phyloP scores from a whole-genome alignment of 371 early-diverging fungal genomes.

The Lichtheimia corymbifera region DNA sequence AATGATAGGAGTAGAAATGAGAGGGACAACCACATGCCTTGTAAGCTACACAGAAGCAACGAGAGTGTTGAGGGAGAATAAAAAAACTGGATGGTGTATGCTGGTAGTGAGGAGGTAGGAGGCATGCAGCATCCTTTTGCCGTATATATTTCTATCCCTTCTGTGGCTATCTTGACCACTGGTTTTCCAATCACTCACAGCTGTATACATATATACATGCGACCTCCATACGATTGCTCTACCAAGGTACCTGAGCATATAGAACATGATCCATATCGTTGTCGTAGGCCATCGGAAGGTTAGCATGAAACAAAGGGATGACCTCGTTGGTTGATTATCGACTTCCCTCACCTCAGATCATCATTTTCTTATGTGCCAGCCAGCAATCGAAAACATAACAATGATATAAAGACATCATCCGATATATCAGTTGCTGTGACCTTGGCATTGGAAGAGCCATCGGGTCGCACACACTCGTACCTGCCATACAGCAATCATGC shows the following conservation, averaged over 20 bases:
- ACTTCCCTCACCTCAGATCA: not conserved
- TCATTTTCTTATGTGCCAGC: not conserved
- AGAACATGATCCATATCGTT: constrained; percentile 12
- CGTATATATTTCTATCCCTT: no score
- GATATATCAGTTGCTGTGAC: constrained; percentile 15
- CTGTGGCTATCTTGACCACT: no score
- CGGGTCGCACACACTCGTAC: constrained; percentile 27
- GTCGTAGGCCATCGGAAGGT: constrained; percentile 13
- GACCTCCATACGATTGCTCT: constrained; percentile 3
- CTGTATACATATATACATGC: constrained; percentile 1
- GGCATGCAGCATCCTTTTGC: no score
- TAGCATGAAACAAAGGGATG: not conserved
- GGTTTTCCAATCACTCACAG: no score
- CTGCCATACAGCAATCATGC: constrained; percentile 38
- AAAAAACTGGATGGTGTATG: no score
- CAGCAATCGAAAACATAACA: not conserved
- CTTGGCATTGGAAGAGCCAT: constrained; percentile 9
- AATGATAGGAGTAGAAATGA: no score
- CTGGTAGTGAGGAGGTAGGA: no score
- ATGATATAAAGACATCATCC: not conserved
- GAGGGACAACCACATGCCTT: no score
- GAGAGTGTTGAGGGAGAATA: no score
- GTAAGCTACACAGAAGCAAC: no score
- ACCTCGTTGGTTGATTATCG: not conserved
- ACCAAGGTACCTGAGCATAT: not conserved